These are phyloP conservation scores for Nitzschia sp. DNA, from an alignment of 108 stramenopile genomes.

Conservation along the genomic window DNA sequence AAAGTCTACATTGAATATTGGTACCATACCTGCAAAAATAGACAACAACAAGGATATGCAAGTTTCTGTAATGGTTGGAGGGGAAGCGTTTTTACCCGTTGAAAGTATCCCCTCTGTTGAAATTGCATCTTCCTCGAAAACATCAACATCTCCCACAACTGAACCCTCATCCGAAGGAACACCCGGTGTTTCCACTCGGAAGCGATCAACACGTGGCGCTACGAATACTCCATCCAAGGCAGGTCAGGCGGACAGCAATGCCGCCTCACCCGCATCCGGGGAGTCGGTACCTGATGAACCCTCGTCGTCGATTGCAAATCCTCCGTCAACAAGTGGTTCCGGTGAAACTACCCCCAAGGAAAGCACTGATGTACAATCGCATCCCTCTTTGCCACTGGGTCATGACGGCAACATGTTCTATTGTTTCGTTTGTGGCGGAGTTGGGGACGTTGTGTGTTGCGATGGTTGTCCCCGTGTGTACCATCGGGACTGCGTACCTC, in stretches of 20 bases:
- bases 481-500: slow-evolving; percentile 67
- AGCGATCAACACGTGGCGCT: not conserved
- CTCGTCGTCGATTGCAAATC: not conserved
- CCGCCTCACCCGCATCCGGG: no score
- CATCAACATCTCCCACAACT: not conserved
- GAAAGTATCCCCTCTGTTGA: not conserved
- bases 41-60: not conserved
- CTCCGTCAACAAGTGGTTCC: not conserved
- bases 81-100: not conserved
- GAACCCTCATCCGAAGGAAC: not conserved
- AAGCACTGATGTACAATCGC: not conserved
- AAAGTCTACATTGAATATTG: not conserved
- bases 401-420: slow-evolving; percentile 79
- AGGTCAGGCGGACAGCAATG: no score
- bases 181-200: not conserved
- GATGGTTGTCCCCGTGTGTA: slow-evolving; percentile 82
- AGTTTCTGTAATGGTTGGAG: not conserved
- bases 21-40: not conserved
- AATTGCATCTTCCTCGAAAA: not conserved
- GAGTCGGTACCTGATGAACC: no score
- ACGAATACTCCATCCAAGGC: no score
- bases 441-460: slow-evolving; percentile 83
- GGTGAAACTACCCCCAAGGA: not conserved
- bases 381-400: slow-evolving; percentile 19
- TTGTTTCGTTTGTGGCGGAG: slow-evolving; percentile 61